Percentiles rank a stretch among this genome's conserved stretches.
phyloP scores from a whole-genome alignment of 2,329 filamentous ascomycete genomes.

The Claviceps spartinae region DNA sequence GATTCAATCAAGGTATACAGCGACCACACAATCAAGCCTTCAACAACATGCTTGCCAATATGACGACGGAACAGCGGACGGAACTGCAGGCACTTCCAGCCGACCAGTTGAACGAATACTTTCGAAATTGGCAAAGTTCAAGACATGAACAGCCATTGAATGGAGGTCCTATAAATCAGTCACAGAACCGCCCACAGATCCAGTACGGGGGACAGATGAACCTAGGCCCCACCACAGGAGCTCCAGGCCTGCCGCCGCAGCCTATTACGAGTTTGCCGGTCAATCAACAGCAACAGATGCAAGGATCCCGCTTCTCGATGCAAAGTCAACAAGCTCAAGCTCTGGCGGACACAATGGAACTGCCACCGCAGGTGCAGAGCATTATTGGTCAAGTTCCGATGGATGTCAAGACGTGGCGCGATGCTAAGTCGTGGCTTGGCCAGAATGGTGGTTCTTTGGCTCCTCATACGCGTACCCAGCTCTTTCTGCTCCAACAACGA shows the following conservation, averaged over 20 bases:
- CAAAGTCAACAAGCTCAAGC: constrained; percentile 21
- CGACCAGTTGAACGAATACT: constrained; percentile 38
- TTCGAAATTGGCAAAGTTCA: constrained; percentile 33
- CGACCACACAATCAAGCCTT: constrained; percentile 29
- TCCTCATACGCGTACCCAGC: constrained; percentile 17
- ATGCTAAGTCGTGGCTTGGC: constrained; percentile 29
- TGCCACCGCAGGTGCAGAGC: constrained; percentile 24
- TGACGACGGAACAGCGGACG: constrained; percentile 33
- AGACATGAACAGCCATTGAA: constrained; percentile 22
- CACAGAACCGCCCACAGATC: constrained; percentile 15
- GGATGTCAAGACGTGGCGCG: constrained; percentile 35
- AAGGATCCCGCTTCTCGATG: constrained; percentile 14
- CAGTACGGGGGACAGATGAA: constrained; percentile 21
- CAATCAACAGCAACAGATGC: constrained; percentile 16
- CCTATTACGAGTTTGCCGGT: constrained; percentile 13
- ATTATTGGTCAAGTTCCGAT: constrained; percentile 21
- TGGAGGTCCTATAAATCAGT: constrained; percentile 16
- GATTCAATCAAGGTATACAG: constrained; percentile 40
- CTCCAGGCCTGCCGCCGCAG: constrained; percentile 15
- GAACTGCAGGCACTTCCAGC: constrained; percentile 29
- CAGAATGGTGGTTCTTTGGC: constrained; percentile 21
- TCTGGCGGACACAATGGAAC: constrained; percentile 35
- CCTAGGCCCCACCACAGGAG: constrained; percentile 15
- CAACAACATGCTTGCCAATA: constrained; percentile 27
- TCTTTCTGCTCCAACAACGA: constrained; percentile 22